A percentile compares a stretch with the other conserved stretches of the same genome.
Conservation (phyloP, 2,329 filamentous ascomycete genomes). For the Aphanocladium album region DNA sequence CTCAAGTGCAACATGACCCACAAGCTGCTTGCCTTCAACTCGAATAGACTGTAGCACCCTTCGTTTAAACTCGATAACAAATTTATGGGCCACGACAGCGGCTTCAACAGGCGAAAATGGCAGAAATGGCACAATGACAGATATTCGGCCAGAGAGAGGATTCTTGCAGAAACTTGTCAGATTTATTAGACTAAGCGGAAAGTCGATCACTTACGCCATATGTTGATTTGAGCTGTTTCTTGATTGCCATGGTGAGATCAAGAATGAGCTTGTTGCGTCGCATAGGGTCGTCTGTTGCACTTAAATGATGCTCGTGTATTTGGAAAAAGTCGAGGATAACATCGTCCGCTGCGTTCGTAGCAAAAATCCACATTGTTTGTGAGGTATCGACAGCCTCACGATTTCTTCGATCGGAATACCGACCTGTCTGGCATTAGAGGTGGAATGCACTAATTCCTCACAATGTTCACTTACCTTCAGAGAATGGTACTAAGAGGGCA, state of each 20-base stretch:
- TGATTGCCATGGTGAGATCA: background rate
- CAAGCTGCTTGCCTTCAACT: background rate
- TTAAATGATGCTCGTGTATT: background rate
- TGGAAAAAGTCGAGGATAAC: slow-evolving; percentile 36
- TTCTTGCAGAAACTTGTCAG: background rate
- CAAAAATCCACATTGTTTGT: slow-evolving; percentile 45
- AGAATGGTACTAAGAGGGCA: slow-evolving; percentile 38
- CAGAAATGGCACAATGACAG: background rate
- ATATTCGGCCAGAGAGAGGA: background rate
- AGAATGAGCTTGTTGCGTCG: background rate
- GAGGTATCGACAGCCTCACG: slow-evolving; percentile 32
- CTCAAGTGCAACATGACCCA: background rate
- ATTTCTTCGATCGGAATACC: slow-evolving; percentile 36
- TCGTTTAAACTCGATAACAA: background rate
- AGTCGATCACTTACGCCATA: background rate
- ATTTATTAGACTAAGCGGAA: background rate
- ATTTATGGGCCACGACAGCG: background rate
- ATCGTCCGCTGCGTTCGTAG: slow-evolving; percentile 38
- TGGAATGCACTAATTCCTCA: background rate
- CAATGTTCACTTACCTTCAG: slow-evolving; percentile 30
- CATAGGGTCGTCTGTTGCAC: background rate
- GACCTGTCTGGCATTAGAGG: slow-evolving; percentile 15
- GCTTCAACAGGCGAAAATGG: background rate
- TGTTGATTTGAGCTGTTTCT: background rate
- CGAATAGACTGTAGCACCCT: background rate